These are phyloP conservation scores for Tricholoma matsutake DNA, from an alignment of 768 basidiomycete genomes.

Conservation along the genomic window DNA sequence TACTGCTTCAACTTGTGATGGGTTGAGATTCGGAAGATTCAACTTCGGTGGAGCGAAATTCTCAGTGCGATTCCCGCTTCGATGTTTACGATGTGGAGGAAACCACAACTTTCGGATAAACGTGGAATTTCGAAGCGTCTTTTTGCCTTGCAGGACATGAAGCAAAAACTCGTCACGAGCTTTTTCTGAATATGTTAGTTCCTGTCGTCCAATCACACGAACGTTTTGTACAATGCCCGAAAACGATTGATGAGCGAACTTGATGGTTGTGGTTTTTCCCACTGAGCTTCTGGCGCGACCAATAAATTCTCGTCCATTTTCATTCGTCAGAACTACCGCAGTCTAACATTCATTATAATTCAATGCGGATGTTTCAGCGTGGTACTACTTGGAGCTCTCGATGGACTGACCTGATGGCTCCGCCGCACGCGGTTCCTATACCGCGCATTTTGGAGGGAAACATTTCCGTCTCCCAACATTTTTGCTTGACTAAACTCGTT, in stretches of 20 bases:
- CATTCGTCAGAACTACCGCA: slow-evolving; percentile 33
- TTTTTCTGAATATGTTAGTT: slow-evolving; percentile 36
- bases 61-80: neutral
- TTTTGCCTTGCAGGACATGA: slow-evolving; percentile 29
- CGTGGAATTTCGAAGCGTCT: slow-evolving; percentile 22
- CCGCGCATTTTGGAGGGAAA: slow-evolving; percentile 34
- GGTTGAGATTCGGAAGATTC: slow-evolving; percentile 25
- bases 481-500: slow-evolving; percentile 32
- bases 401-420: slow-evolving; percentile 32
- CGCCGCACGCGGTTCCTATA: slow-evolving; percentile 40
- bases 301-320: slow-evolving; percentile 24
- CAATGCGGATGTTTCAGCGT: neutral
- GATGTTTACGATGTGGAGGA: slow-evolving; percentile 17
- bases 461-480: slow-evolving; percentile 22
- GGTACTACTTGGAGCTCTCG: neutral
- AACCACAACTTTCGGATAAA: slow-evolving; percentile 44
- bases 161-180: slow-evolving; percentile 38
- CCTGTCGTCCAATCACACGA: slow-evolving; percentile 40
- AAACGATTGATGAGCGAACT: slow-evolving; percentile 16
- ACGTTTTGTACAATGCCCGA: slow-evolving; percentile 27
- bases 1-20: slow-evolving; percentile 36
- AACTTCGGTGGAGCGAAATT: neutral
- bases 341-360: slow-evolving; percentile 19
- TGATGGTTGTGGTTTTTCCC: slow-evolving; percentile 36
- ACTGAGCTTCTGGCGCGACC: slow-evolving; percentile 29